A percentile compares a stretch with the other conserved stretches of the same genome.
These are phyloP conservation scores for Tolypocladium paradoxum DNA, from an alignment of 2,329 filamentous ascomycete genomes.

Conservation along the genomic window DNA sequence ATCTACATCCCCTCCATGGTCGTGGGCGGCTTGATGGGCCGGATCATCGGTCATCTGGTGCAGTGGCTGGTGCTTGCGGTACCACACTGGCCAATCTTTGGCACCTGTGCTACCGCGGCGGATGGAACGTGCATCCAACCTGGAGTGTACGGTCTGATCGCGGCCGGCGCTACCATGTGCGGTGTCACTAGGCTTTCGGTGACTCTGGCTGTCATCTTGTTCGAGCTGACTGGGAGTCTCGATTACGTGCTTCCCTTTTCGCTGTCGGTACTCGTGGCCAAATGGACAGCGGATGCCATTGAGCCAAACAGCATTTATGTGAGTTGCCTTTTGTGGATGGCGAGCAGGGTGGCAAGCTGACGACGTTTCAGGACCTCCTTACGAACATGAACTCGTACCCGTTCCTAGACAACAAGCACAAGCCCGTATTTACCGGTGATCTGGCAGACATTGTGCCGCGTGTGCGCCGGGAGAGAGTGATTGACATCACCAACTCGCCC, in stretches of 20 bases:
- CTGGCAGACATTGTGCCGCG: slow-evolving; percentile 78
- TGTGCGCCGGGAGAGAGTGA: slow-evolving; percentile 63
- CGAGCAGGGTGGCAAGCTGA: slow-evolving; percentile 6
- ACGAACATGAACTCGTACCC: slow-evolving; percentile 97
- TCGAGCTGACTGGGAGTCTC: slow-evolving; percentile 88
- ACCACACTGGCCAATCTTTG: slow-evolving; percentile 63
- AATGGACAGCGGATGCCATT: slow-evolving; percentile 94
- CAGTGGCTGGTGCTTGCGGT: slow-evolving; percentile 71
- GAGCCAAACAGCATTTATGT: slow-evolving; percentile 91
- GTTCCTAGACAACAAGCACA: slow-evolving; percentile 92
- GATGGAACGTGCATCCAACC: slow-evolving; percentile 84
- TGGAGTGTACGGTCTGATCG: slow-evolving; percentile 92
- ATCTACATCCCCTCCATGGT: slow-evolving; percentile 99
- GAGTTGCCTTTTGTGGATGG: slow-evolving; percentile 19
- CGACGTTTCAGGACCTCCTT: slow-evolving; percentile 56
- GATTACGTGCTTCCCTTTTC: slow-evolving; percentile 95
- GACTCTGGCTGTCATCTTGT: slow-evolving; percentile 87
- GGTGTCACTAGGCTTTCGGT: slow-evolving; percentile 90
- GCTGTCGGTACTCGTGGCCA: slow-evolving; percentile 82
- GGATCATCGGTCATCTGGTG: slow-evolving; percentile 74
- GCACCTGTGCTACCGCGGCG: slow-evolving; percentile 56
- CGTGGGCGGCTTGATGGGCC: slow-evolving; percentile 82
- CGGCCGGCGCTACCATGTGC: slow-evolving; percentile 94
- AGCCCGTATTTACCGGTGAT: slow-evolving; percentile 81
- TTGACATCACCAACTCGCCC: slow-evolving; percentile 79